Base-by-base conservation (phyloP, 2,329 filamentous ascomycete genomes). In the Phaeosphaeria sp. region DNA sequence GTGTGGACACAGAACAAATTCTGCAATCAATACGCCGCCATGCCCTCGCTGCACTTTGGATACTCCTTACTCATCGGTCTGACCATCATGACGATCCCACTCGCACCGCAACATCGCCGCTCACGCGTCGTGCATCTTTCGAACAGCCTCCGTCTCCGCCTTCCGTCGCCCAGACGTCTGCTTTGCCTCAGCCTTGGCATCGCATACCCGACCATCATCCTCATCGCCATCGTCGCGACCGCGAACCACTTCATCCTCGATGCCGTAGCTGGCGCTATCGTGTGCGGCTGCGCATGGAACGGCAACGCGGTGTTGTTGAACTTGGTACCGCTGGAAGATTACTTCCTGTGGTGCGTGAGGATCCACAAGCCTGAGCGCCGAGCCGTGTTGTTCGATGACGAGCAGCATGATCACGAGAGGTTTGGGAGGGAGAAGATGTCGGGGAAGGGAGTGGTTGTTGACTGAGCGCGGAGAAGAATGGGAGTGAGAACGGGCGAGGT, bases 1-100 rank as follows among this genome's bases (percentile, higher is more conserved):
- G 86, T 91, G 0, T 91, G 88, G 88, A 91, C 88, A 0, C 84
- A 87, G 49, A 91, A 91, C 76, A 84, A 82, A 59, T 91, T 91
- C 74, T 91, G 88, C 76, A 91, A 91, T 72, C 89, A 91, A 76
- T 91, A 91, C 74, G 89, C 87, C 83, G 89, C 89, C 7, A 92
- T 92, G 89, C 89, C 89, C 1, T 90, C 87, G 0, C 81, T 92
- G 17, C 89, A 92, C 74, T 92, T 92, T 69, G 89, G 89, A 2
- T 92, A 92, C 78, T 89, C 88, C 3, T 84, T 92, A 27, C 83
- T 92, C 67, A 87, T 92, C 69, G 89, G 89, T 7, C 77, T 91
- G 13, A 91, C 89, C 3, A 83, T 91, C 56, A 84, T 86, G 65
- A 86, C 85, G 1, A 84, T 91, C 47, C 89, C 89, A 1, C 79